A percentile compares a stretch with the other conserved stretches of the same genome.
Conservation (phyloP, 1,139 yeast genomes). For the Sugiyamaella japonica region DNA sequence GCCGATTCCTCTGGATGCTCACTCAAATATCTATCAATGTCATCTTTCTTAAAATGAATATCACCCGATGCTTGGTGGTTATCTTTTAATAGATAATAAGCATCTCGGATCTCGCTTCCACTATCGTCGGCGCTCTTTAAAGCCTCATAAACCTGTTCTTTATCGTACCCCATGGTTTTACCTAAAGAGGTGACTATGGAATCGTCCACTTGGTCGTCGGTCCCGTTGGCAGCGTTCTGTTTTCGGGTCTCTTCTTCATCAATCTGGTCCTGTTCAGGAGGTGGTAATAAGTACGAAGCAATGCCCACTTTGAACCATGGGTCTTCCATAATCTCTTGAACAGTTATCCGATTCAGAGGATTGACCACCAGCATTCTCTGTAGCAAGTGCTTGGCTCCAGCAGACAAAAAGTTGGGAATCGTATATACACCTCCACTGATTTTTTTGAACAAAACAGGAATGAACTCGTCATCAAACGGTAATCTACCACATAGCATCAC, state of each 20-base stretch:
- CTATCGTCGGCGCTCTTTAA: constrained; percentile 46
- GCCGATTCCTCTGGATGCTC: constrained; percentile 22
- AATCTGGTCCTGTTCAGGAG: constrained; percentile 41
- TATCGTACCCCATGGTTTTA: constrained; percentile 89
- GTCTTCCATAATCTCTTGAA: constrained; percentile 91
- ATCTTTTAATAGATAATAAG: constrained; percentile 84
- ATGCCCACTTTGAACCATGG: constrained; percentile 90
- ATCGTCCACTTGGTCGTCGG: constrained; percentile 57
- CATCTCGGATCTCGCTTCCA: constrained; percentile 82
- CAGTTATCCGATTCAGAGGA: constrained; percentile 92
- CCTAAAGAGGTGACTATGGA: constrained; percentile 76
- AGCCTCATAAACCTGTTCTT: constrained; percentile 81
- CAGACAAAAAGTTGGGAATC: constrained; percentile 81
- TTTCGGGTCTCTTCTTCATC: constrained; percentile 37
- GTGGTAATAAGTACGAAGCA: constrained; percentile 80
- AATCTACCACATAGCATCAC: constrained; percentile 97
- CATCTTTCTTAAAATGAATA: constrained; percentile 33
- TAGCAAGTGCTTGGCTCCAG: constrained; percentile 83
- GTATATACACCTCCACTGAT: constrained; percentile 95
- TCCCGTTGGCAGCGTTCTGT: constrained; percentile 35
- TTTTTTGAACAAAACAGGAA: constrained; percentile 93
- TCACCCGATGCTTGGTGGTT: constrained; percentile 43
- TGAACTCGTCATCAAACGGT: constrained; percentile 97
- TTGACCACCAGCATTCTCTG: constrained; percentile 95
- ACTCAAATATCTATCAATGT: constrained; percentile 39